Evolutionary conservation across 306 rosid species (phyloP), one percentile per base, ranked within the genome.

Genomic region (Fagus sylvatica): DNA sequence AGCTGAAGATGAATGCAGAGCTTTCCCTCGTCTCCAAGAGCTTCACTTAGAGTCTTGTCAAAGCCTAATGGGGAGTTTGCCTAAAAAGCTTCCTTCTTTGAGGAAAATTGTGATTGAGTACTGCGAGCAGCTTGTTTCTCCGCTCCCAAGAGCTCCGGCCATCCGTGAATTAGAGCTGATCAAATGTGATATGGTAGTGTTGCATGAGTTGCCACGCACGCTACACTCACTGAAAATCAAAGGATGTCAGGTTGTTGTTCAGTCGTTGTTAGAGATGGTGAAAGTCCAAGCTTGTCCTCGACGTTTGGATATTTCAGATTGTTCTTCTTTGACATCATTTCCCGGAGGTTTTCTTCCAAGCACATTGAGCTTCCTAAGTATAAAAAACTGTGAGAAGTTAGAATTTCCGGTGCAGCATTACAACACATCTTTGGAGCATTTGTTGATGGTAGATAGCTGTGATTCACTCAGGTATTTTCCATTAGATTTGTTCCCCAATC

Each of bases 401-500:
- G 40, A 77, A 43, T 56, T 77, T 32, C 40, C 64, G 0, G 60
- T 68, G 36, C 75, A 69, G 51, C 60, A 41, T 6, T 33, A 1
- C 69, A 61, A 57, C 17, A 41, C 72, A 5, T 77, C 81, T 3
- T 70, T 77, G 33, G 51, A 70, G 42, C 64, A 73, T 28, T 57
- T 77, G 71, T 54, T 55, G 75, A 56, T 77, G 32, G 49, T 30
- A 41, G 64, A 69, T 77, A 69, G 81, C 17, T 77, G 81, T 46
- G 69, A 55, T 12, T 68, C 69, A 4, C 81, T 77, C 39, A 33
- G 39, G 37, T 77, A 48, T 22, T 69, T 77, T 55, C 81, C 81
- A 69, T 33, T 77, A 53, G 74, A 81, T 64, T 62, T 54, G 46
- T 81, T 76, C 66, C 81, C 85, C 19, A 76, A 76, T 7, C 78